These are phyloP conservation scores for Aspergillus sp. DNA, from an alignment of 2,329 filamentous ascomycete genomes.

Conservation along the genomic window DNA sequence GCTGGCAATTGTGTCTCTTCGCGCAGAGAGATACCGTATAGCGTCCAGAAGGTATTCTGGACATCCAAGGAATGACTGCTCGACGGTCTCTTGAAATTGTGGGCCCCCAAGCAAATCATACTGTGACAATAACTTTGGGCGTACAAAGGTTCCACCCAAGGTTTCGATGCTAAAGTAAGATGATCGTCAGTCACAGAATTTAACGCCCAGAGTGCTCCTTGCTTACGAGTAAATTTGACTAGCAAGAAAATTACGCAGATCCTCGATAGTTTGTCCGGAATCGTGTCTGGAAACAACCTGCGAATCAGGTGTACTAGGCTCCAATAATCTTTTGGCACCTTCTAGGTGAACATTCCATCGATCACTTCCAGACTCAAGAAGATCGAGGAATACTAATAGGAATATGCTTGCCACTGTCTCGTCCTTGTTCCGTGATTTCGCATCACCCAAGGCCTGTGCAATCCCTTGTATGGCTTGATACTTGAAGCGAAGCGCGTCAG, in stretches of 20 bases:
- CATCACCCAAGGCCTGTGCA: conserved; percentile 23
- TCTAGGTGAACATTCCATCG: conserved; percentile 38
- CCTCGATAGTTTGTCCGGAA: conserved; percentile 30
- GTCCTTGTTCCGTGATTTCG: conserved; percentile 22
- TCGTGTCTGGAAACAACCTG: conserved; percentile 17
- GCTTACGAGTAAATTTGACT: conserved; percentile 35
- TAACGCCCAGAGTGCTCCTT: no score
- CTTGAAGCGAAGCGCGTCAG: conserved; percentile 37
- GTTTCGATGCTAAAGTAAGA: conserved; percentile 33
- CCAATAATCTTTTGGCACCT: conserved; percentile 34
- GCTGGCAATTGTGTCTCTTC: conserved; percentile 27
- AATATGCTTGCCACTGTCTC: conserved; percentile 39
- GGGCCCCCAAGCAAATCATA: conserved; percentile 19
- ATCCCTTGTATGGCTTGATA: conserved; percentile 37
- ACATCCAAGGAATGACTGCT: conserved; percentile 41
- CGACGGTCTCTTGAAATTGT: conserved; percentile 30
- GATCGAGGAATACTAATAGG: conserved; percentile 36
- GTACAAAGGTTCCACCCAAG: conserved; percentile 36
- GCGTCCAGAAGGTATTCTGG: conserved; percentile 35
- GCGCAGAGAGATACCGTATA: conserved; percentile 30
- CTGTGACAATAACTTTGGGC: conserved; percentile 33
- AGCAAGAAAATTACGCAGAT: conserved; percentile 33
- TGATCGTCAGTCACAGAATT: not conserved
- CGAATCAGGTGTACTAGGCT: conserved; percentile 15
- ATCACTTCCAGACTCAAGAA: conserved; percentile 37